Evolutionary conservation across 805 yeast genomes (phyloP), one percentile per base, ranked within the genome.

Genomic region (Candida koratica): DNA sequence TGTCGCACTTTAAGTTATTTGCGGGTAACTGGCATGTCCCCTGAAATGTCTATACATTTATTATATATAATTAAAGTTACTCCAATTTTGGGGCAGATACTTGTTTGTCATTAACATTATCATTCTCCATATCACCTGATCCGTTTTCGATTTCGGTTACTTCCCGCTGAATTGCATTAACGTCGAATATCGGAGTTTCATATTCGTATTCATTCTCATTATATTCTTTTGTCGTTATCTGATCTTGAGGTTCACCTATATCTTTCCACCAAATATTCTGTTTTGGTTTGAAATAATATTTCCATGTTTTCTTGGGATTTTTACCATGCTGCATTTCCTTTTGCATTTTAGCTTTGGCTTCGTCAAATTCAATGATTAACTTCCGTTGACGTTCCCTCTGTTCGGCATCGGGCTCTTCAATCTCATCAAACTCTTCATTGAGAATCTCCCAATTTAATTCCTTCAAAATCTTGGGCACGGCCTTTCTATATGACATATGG

Each of bases 401-500:
- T 47, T 86, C 95, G 2, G 95, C 86, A 57, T 90, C 96, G 0
- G 96, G 94, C 53, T 90, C 97, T 55, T 89, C 97, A 47, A 93
- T 89, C 58, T 93, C 98, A 13, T 84, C 81, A 54, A 93, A 93
- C 55, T 89, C 96, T 41, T 93, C 98, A 44, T 82, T 77, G 27
- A 88, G 56, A 4, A 93, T 87, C 37, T 84, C 82, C 79, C 94
- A 83, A 4, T 84, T 89, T 26, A 85, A 49, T 34, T 64, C 60
- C 43, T 74, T 73, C 45, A 93, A 56, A 28, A 93, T 69, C 48
- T 77, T 77, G 1, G 99, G 99, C 74, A 93, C 87, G 9, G 87
- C 88, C 43, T 82, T 82, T 64, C 98, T 82, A 61, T 93, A 93
- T n/a, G 84, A 87, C 96, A 93, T 86, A 64, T 93, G 98, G 1